These are phyloP conservation scores for Dianthus caryophyllus DNA, from an alignment of 148 eudicot species.

Conservation along the genomic window DNA sequence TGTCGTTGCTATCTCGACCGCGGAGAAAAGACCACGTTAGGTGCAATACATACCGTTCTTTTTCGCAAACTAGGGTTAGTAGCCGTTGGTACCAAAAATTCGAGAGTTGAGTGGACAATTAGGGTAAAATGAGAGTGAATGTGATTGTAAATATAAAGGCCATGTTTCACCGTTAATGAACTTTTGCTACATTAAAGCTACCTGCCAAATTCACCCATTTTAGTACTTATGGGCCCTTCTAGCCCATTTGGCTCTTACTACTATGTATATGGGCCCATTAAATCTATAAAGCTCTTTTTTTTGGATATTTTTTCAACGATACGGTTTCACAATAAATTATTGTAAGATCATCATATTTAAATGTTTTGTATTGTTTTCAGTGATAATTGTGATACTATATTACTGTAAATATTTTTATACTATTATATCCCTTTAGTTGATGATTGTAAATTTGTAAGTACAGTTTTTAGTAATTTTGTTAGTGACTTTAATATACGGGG, in stretches of 20 bases:
- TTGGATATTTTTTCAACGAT: too few relatives aligned
- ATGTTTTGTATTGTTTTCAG: too few relatives aligned
- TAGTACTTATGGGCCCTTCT: background rate
- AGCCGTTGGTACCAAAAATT: background rate
- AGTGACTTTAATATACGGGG: too few relatives aligned
- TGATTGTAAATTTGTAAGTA: too few relatives aligned
- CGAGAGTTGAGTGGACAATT: background rate
- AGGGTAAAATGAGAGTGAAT: conserved; percentile 1
- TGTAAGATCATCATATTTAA: too few relatives aligned
- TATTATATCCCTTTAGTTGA: too few relatives aligned
- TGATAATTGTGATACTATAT: too few relatives aligned
- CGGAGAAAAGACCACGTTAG: conserved; percentile 11
- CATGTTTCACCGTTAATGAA: conserved; percentile 7
- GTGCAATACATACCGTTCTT: conserved; percentile 1
- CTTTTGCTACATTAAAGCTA: background rate
- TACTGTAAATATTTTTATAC: too few relatives aligned
- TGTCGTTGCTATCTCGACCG: background rate
- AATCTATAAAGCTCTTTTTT: too few relatives aligned
- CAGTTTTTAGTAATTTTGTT: too few relatives aligned
- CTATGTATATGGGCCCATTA: background rate
- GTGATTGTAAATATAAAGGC: background rate
- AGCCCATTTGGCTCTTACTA: background rate
- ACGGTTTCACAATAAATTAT: too few relatives aligned
- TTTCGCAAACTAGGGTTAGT: background rate
- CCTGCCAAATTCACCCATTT: background rate